Percentiles rank a stretch among this genome's conserved stretches.
Evolutionary conservation across 1,139 yeast genomes (phyloP).

Genomic region (Wickerhamomyces sp.): DNA sequence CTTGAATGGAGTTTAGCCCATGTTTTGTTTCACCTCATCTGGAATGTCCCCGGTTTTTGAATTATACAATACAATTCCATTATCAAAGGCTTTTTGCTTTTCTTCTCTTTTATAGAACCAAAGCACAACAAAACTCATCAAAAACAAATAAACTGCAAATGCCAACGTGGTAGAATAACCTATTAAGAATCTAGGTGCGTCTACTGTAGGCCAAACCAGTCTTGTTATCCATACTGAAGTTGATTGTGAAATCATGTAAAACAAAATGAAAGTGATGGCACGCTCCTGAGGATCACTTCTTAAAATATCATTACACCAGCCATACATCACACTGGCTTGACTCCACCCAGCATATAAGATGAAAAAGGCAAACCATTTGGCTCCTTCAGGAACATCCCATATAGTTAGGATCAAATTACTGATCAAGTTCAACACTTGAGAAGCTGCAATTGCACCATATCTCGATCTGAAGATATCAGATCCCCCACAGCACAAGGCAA

Average conservation of each 20-base stretch:
- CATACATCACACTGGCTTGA: slow-evolving; percentile 32
- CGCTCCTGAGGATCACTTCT: slow-evolving; percentile 32
- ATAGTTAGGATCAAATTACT: slow-evolving; percentile 1
- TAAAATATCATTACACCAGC: slow-evolving; percentile 31
- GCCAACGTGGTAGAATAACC: slow-evolving; percentile 37
- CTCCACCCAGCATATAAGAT: slow-evolving; percentile 30
- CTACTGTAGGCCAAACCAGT: slow-evolving; percentile 52
- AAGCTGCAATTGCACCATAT: slow-evolving; percentile 31
- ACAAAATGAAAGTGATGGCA: slow-evolving; percentile 32
- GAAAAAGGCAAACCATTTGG: slow-evolving; percentile 33
- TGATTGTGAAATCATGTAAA: slow-evolving; percentile 31
- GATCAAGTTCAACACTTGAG: slow-evolving; percentile 1
- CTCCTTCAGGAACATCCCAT: slow-evolving; percentile 22
- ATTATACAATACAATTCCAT: slow-evolving; percentile 42
- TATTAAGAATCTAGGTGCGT: slow-evolving; percentile 46
- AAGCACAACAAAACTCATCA: slow-evolving; percentile 53
- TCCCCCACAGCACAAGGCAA: slow-evolving; percentile 27
- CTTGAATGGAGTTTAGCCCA: background rate
- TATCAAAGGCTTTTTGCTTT: slow-evolving; percentile 44
- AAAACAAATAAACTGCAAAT: slow-evolving; percentile 44
- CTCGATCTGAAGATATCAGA: slow-evolving; percentile 26
- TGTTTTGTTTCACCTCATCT: background rate
- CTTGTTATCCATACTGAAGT: slow-evolving; percentile 33
- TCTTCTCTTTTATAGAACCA: slow-evolving; percentile 59
- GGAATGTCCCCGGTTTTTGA: slow-evolving; percentile 21